Conservation (phyloP, 192 early-diverging fungal genomes). For the Mortierella antarctica region DNA sequence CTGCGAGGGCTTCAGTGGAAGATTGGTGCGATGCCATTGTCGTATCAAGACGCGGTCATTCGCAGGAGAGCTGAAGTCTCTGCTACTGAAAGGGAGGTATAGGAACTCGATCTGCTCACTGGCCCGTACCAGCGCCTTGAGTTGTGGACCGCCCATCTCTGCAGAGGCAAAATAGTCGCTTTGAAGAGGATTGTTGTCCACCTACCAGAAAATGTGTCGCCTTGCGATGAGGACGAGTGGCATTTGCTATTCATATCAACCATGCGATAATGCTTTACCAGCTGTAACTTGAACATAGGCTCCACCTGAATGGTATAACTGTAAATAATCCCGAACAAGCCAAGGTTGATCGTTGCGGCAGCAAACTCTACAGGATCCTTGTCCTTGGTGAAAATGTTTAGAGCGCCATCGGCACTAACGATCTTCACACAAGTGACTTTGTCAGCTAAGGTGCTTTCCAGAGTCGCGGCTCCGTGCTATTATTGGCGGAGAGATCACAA, state of each 20-base stretch:
- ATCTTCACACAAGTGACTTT: slow-evolving; percentile 29
- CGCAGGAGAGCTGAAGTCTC: no score
- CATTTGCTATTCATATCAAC: neutral
- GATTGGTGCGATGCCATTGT: no score
- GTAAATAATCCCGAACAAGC: slow-evolving; percentile 48
- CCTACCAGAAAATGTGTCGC: neutral
- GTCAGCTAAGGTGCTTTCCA: slow-evolving; percentile 25
- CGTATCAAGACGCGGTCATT: no score
- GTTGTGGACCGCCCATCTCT: neutral
- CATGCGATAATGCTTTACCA: slow-evolving; percentile 5
- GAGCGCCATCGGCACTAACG: slow-evolving; percentile 22
- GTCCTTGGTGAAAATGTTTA: slow-evolving; percentile 21
- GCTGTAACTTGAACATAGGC: slow-evolving; percentile 39
- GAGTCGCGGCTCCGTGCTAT: slow-evolving; percentile 33
- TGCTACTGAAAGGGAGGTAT: no score
- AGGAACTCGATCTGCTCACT: no score
- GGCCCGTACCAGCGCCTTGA: slow-evolving; percentile 11
- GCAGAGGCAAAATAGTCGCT: neutral
- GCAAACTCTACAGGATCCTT: slow-evolving; percentile 27
- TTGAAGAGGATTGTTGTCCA: slow-evolving; percentile 17
- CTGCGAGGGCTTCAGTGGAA: no score
- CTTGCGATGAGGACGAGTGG: neutral
- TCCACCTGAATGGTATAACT: slow-evolving; percentile 34
- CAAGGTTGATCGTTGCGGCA: slow-evolving; percentile 34
- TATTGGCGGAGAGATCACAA: neutral